Base-by-base conservation (phyloP, 2,329 filamentous ascomycete species). In the Aplosporella prunicola region DNA sequence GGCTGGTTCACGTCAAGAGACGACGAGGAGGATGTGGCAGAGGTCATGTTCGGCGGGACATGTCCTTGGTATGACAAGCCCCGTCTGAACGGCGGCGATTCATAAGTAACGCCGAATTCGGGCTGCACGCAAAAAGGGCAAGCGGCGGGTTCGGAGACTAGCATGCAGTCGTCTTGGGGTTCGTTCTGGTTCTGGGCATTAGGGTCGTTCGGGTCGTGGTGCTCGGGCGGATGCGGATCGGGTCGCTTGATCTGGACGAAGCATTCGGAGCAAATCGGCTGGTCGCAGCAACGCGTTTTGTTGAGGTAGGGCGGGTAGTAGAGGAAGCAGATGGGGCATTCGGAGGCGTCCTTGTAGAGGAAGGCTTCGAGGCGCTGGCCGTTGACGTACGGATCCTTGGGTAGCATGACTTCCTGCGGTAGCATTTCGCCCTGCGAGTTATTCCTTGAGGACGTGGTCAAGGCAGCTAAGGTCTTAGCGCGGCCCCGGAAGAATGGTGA, bases 201-300 rank as follows among this genome's bases (percentile, higher is more conserved):
- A 3, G 62, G 55, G 40, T 71, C 64, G 31, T 40, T 35, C 13
- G 47, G 44, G 40, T 62, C 60, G 29, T 72, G 72, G 52, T 91
- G 84, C 56, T 94, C 85, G 1, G 86, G 85, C 25, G 87, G 77
- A 57, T 95, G 85, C 8, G 87, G 88, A 46, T 98, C 89, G 4
- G 87, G 80, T 27, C 91, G 77, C 58, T 95, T 96, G 57, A 98
- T 98, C 59, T 98, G 91, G 4, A 98, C 91, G 52, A 98, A 98
- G 59, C 91, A 98, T 63, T 98, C 91, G 27, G 88, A 96, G 63
- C 91, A 98, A 45, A 98, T 96, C 5, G 83, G 72, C 57, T 98
- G 91, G 51, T 94, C 87, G 59, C 91, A 98, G 57, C 91, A 98
- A 47, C 91, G 73, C 1, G 91, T 98, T 47, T 80, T 82, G 62